Evolutionary conservation across 2,329 filamentous ascomycete species (phyloP).

Genomic region (Fusarium ambrosium): DNA sequence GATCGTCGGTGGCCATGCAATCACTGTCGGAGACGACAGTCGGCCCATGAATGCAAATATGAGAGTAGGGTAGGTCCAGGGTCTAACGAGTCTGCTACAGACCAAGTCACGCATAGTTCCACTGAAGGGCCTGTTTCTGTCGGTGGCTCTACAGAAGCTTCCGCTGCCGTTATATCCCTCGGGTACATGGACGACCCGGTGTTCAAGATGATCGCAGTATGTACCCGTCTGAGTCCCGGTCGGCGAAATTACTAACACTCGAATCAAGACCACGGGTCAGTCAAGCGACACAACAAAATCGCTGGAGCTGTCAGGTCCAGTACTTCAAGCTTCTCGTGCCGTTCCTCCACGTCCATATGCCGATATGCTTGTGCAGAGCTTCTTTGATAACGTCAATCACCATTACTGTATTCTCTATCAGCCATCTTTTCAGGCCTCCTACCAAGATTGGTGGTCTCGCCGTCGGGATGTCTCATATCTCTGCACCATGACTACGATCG

Average conservation of each 20-base stretch:
- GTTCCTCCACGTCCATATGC: not conserved
- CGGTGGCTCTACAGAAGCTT: not conserved
- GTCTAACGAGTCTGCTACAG: not conserved
- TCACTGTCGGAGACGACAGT: not conserved
- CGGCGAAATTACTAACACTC: not conserved
- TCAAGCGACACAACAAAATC: not conserved
- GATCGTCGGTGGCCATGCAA: constrained; percentile 5
- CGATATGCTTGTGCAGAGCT: not conserved
- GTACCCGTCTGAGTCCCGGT: not conserved
- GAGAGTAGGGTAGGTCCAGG: not conserved
- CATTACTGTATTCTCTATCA: not conserved
- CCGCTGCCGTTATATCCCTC: not conserved
- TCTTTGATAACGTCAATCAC: not conserved
- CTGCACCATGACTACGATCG: not conserved
- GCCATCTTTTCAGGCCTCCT: not conserved
- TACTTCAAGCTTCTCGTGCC: not conserved
- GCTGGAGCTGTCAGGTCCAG: not conserved
- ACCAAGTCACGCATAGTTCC: not conserved
- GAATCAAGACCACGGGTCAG: not conserved
- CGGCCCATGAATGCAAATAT: not conserved
- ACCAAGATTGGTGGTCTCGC: not conserved
- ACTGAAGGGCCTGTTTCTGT: not conserved
- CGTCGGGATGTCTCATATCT: not conserved
- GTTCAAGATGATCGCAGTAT: not conserved
- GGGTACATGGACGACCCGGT: not conserved